Base-by-base conservation (phyloP, 2,329 filamentous ascomycete species). In the Ceratocystis lukuohia region DNA sequence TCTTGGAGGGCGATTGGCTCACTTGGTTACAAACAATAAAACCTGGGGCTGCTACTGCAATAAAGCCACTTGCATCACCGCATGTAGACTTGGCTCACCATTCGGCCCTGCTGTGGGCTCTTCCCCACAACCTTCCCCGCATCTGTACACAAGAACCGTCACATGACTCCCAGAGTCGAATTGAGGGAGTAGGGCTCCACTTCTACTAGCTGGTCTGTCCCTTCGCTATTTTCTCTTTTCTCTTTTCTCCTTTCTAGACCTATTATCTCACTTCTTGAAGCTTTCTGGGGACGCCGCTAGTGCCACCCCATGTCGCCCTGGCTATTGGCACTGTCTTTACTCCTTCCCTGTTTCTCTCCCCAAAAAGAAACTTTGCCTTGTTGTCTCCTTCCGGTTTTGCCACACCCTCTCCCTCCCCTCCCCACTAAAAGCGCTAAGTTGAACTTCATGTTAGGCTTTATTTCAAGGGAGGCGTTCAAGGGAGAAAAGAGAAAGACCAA, bases 61-160 rank as follows among this genome's bases (percentile, higher is more conserved):
- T 22, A 50, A 25, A 50, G 46, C n/a, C 15, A 50, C 22, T 20
- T 20, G 46, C 7, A 20, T 50, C 15, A 50, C 22, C 46, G 22
- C 22, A 15, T 2, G 22, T 50, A 8, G 12, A 22, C 22, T n/a
- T 50, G 30, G 56, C 17, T 17, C 30, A 30, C 56, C 56, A 59
- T 37, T 59, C 28, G 56, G 56, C 56, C 56, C 56, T 59, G 56
- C 56, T 59, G 25, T 30, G 56, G 56, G 56, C 15, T 33, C 56
- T 59, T 59, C 56, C 33, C 56, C 56, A 28, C 28, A 59, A 6
- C 25, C 22, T 59, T 22, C 56, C 53, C 56, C 56, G 30, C 56
- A 59, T 59, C 25, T 59, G 28, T 37, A 37, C 48, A 53, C 48
- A 53, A 25, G 48, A 59, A 59, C 56, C 56, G 56, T 30, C 56